Conservation (phyloP, 345 rosid genomes). For the Toxicodendron radicans region DNA sequence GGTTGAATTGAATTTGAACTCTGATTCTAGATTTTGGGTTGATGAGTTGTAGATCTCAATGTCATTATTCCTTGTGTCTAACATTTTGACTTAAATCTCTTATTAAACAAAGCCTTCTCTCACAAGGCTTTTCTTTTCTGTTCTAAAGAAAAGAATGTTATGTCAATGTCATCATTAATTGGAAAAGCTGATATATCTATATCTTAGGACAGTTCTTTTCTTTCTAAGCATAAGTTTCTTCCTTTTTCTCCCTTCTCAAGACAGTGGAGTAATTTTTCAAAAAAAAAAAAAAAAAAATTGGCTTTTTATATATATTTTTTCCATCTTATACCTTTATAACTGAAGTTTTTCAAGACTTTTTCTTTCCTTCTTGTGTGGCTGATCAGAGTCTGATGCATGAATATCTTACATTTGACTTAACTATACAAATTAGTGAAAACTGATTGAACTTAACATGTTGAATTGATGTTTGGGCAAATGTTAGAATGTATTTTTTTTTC, state of each 20-base stretch:
- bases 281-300: neutral
- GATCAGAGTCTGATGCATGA: neutral
- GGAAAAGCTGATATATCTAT: slow-evolving; percentile 18
- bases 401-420: neutral
- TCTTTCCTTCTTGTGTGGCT: neutral
- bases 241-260: slow-evolving; percentile 16
- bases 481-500: too few relatives aligned
- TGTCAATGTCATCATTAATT: slow-evolving; percentile 17
- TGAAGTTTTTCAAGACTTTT: neutral
- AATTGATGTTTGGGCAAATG: too few relatives aligned
- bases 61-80: neutral
- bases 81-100: slow-evolving; percentile 9
- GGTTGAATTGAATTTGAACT: slow-evolving; percentile 7
- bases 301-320: neutral
- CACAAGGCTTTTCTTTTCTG: neutral
- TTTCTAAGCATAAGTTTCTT: slow-evolving; percentile 18
- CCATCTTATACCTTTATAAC: neutral
- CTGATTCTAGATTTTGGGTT: slow-evolving; percentile 8
- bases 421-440: neutral
- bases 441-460: neutral
- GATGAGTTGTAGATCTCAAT: slow-evolving; percentile 7
- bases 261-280: neutral
- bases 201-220: slow-evolving; percentile 2
- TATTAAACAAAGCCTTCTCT: neutral
- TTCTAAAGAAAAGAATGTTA: slow-evolving; percentile 1